phyloP scores from a whole-genome alignment of 371 early-diverging fungal species.

The Rozella allomycis region DNA sequence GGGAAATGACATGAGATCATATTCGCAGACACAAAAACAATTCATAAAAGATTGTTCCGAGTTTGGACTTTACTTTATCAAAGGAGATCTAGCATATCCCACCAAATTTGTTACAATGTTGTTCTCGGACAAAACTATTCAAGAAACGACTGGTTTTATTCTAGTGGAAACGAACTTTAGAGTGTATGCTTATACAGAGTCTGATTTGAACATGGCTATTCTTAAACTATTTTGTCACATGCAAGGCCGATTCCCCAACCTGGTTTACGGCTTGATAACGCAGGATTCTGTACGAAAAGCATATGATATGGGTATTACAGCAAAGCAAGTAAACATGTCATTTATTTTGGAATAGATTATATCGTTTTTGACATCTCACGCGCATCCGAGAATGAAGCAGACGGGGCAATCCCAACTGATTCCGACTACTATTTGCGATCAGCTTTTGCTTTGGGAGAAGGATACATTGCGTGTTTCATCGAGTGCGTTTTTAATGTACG shows the following conservation, averaged over 20 bases:
- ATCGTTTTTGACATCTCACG: constrained; percentile 61
- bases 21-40: too few species aligned
- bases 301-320: constrained; percentile 77
- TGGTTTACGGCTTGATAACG: constrained; percentile 79
- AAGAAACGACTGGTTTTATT: constrained; percentile 52
- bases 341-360: constrained; percentile 38
- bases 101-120: too few species aligned
- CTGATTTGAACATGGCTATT: constrained; percentile 91
- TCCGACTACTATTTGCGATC: constrained; percentile 84
- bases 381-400: constrained; percentile 77
- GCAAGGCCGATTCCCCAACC: constrained; percentile 69
- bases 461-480: too few species aligned
- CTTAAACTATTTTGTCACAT: constrained; percentile 72
- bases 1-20: too few species aligned
- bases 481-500: too few species aligned
- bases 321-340: constrained; percentile 46
- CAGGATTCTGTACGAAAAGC: constrained; percentile 81
- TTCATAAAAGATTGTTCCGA: too few species aligned
- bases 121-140: too few species aligned
- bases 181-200: constrained; percentile 89
- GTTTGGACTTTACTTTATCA: too few species aligned
- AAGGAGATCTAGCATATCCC: too few species aligned
- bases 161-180: constrained; percentile 79
- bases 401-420: constrained; percentile 44
- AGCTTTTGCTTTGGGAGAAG: constrained; percentile 90